phyloP scores from a whole-genome alignment of 1,139 yeast genomes.

The Debaryomyces robertsiae region DNA sequence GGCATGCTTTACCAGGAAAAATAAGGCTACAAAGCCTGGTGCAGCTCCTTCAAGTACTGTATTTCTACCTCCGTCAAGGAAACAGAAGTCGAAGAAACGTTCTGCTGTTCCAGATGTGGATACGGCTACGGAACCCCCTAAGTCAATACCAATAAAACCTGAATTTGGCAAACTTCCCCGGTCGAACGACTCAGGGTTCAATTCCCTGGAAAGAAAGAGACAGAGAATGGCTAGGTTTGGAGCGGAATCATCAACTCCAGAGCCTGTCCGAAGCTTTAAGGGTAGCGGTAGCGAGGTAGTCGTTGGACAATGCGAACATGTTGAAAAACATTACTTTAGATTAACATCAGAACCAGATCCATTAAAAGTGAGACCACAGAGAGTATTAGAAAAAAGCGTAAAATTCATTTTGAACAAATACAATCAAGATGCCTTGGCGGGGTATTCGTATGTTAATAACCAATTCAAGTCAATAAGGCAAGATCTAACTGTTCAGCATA shows the following conservation, averaged over 20 bases:
- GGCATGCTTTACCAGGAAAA: constrained; percentile 14
- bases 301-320: constrained; percentile 62
- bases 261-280: constrained; percentile 9
- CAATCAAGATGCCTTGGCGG: constrained; percentile 43
- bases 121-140: not conserved
- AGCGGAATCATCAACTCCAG: constrained; percentile 22
- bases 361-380: constrained; percentile 71
- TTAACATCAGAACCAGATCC: constrained; percentile 94
- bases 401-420: constrained; percentile 58
- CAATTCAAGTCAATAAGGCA: constrained; percentile 92
- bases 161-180: not conserved
- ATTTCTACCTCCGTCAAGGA: constrained; percentile 6
- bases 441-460: constrained; percentile 78
- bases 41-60: constrained; percentile 3
- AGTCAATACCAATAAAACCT: constrained; percentile 1
- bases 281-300: constrained; percentile 26
- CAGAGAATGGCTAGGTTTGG: constrained; percentile 55
- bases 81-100: constrained; percentile 4
- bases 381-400: constrained; percentile 60
- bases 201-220: constrained; percentile 43
- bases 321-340: constrained; percentile 81
- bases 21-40: constrained; percentile 5
- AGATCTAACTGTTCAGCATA: constrained; percentile 90
- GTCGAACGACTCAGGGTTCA: constrained; percentile 21
- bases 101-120: not conserved